These are phyloP conservation scores for Fusarium poae DNA, from an alignment of 2,329 filamentous ascomycete species.

Conservation along the genomic window DNA sequence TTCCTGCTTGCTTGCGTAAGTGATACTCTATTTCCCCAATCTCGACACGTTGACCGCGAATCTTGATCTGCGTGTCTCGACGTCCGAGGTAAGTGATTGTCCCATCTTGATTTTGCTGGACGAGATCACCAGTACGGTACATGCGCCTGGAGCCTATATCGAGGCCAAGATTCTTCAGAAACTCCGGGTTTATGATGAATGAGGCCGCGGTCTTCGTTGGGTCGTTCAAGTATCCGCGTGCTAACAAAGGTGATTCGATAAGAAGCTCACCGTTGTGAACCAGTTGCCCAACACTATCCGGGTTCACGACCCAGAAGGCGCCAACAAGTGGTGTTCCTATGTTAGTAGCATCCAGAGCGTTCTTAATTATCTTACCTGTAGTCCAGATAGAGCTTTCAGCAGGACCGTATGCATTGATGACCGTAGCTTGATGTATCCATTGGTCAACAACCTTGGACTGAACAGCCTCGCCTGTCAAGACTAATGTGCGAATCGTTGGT, in stretches of 20 bases:
- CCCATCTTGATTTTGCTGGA: background rate
- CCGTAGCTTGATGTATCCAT: conserved; percentile 1
- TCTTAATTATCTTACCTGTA: conserved; percentile 3
- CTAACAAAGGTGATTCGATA: background rate
- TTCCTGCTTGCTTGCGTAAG: background rate
- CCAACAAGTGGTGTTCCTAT: background rate
- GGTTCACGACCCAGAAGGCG: background rate
- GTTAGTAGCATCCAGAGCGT: conserved; percentile 5
- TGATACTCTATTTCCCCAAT: conserved; percentile 10
- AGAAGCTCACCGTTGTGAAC: conserved; percentile 5
- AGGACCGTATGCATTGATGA: conserved; percentile 3
- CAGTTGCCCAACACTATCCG: background rate
- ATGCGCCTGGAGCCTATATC: background rate
- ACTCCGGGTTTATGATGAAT: background rate
- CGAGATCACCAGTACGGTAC: conserved; percentile 5
- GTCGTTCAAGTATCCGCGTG: conserved; percentile 5
- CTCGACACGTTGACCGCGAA: conserved; percentile 4
- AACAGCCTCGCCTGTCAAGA: conserved; percentile 2
- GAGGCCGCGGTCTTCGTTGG: conserved; percentile 1
- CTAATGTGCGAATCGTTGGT: background rate
- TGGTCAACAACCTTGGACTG: conserved; percentile 1
- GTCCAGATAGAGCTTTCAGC: conserved; percentile 2
- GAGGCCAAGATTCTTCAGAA: background rate
- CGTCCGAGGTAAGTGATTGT: conserved; percentile 1
- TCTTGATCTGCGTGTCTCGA: conserved; percentile 4